phyloP scores from a whole-genome alignment of 108 stramenopile species.

The Pseudonitzschia multiseries region DNA sequence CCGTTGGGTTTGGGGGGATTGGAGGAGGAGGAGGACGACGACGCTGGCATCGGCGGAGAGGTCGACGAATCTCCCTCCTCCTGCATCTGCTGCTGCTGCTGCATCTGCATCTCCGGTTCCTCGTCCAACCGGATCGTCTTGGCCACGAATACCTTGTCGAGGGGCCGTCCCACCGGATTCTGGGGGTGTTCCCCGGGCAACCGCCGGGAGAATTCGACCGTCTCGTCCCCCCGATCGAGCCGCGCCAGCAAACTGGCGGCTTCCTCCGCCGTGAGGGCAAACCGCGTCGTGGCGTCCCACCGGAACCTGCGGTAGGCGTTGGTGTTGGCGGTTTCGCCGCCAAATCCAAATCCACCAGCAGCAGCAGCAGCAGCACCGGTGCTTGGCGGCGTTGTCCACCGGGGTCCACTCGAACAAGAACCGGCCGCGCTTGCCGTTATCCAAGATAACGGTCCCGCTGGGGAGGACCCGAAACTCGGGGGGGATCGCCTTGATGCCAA shows the following conservation, averaged over 20 bases:
- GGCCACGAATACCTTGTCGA: slow-evolving; percentile 12
- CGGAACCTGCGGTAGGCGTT: neutral
- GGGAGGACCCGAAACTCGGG: slow-evolving; percentile 29
- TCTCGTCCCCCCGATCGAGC: slow-evolving; percentile 15
- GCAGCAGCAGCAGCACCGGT: no score
- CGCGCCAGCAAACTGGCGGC: slow-evolving; percentile 17
- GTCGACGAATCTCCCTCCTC: no score
- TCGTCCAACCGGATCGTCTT: neutral
- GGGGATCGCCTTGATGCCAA: slow-evolving; percentile 28
- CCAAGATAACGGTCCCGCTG: slow-evolving; percentile 2
- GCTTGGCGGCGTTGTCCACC: neutral
- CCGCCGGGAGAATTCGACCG: slow-evolving; percentile 23
- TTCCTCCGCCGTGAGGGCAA: slow-evolving; percentile 37
- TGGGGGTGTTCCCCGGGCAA: neutral
- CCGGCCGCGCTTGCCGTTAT: slow-evolving; percentile 18
- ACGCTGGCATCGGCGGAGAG: no score
- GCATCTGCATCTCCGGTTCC: no score
- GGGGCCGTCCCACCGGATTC: neutral
- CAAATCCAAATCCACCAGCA: no score
- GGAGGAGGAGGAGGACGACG: no score
- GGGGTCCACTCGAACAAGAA: slow-evolving; percentile 30
- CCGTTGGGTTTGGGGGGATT: neutral
- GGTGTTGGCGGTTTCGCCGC: neutral
- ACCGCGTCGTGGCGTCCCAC: slow-evolving; percentile 28
- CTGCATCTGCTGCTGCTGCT: neutral